Evolutionary conservation across 148 eudicot species (phyloP), one percentile per base, ranked within the genome.

Genomic region (Chenopodium suecicum): DNA sequence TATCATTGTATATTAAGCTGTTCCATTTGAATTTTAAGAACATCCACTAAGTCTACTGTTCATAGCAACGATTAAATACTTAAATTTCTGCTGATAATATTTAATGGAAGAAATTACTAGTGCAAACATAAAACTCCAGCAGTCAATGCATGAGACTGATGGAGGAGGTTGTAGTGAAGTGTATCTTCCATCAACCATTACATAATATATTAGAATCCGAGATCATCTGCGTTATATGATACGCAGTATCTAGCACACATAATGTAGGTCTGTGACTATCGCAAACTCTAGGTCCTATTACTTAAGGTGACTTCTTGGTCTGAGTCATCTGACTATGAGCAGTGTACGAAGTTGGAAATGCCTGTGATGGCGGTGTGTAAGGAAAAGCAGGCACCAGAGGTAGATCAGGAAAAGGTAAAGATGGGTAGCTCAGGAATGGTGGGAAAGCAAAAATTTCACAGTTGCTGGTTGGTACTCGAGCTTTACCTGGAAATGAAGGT

Each of bases 301-400:
- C 9, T 80, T 77, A 72, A 73, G 82, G 82, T 25, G 77, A 73
- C 41, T 23, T 67, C 62, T 47, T 9, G 4, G 17, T 37, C 77
- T 27, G 63, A n/a, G 12, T 80, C 16, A 6, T 37, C 44, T 37
- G 44, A 37, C 7, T 37, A 50, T 19, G 46, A 70, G 68, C 29
- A 58, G 76, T 41, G n/a, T 23, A 25, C 13, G 80, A 25, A 44
- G 41, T 32, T 2, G 74, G 54, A 50, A 13, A 48, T 14, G 23
- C 76, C 23, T 47, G 25, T 7, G 62, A 80, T 41, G 70, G 77
- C 16, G 82, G 71, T 25, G 77, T 56, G 47, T 60, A n/a, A 54
- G 82, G 78, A 0, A 73, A 14, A 63, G 29, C 70, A 60, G 77
- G 82, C 0, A 80, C 34, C 20, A 27, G 46, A 2, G 82, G 77